Evolutionary conservation across 1,139 yeast species (phyloP), one percentile per base, ranked within the genome.

Genomic region (Arxiozyma telluris): DNA sequence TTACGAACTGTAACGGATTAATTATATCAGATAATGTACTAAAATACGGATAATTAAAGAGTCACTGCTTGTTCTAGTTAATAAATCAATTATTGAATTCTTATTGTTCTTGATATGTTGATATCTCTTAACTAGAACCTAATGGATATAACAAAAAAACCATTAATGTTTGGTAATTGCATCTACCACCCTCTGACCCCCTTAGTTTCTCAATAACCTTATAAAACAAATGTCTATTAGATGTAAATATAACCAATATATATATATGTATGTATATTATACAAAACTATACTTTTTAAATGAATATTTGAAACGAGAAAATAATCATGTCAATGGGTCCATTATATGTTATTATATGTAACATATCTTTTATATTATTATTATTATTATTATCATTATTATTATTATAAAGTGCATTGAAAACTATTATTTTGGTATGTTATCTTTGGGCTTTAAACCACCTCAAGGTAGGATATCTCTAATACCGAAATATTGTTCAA

Each of bases 401-500:
- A 23, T 27, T 23, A 23, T 23, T 23, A 25, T 43, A 6, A 42
- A n/a, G 6, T 17, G 47, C 11, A 9, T 8, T 27, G 23, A 21
- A 50, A 51, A 25, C 21, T 52, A 34, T 34, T 34, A 2, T 34
- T 34, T 34, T 34, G 17, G 39, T 34, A 27, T 34, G n/a, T 15
- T 34, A 34, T 34, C n/a, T 12, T 34, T 34, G 39, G 17, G 39
- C 4, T 34, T 4, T 6, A 34, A 15, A 34, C 4, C 39, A 3
- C 12, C 56, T 50, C 23, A 61, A 54, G 65, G 62, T 45, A 77
- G 74, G 53, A 83, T 71, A 44, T 76, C 71, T 52, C 82, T 75
- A 57, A 82, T 75, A 63, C 97, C 97, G 64, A 90, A 90, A 55
- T 81, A 81, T 72, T 88, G 96, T 72, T 90, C 97, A 64, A 90